These are phyloP conservation scores for Gastrolobium villosum DNA, from an alignment of 306 rosid species.

Conservation along the genomic window DNA sequence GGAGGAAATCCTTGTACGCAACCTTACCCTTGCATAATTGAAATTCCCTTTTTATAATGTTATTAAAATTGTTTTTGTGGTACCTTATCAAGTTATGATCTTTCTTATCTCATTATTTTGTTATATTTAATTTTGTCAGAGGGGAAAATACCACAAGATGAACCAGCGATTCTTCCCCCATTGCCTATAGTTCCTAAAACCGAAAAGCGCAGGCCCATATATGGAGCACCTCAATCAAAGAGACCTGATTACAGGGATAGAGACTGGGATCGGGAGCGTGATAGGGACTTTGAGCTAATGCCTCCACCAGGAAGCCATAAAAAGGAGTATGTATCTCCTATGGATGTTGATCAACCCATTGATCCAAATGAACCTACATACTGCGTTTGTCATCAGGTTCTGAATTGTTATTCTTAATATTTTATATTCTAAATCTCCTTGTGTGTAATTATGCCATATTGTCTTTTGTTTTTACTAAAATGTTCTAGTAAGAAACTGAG, in stretches of 20 bases:
- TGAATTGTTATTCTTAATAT: slow-evolving; percentile 37
- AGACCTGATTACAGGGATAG: slow-evolving; percentile 86
- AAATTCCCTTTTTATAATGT: not conserved
- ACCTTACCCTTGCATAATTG: too few relatives aligned
- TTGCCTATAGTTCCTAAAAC: slow-evolving; percentile 75
- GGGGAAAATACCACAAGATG: slow-evolving; percentile 87
- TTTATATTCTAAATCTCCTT: slow-evolving; percentile 34
- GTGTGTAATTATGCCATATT: slow-evolving; percentile 15
- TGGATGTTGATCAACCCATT: slow-evolving; percentile 92
- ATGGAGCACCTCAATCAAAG: slow-evolving; percentile 80
- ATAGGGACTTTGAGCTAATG: slow-evolving; percentile 96
- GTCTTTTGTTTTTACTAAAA: slow-evolving; percentile 44
- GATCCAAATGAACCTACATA: slow-evolving; percentile 98
- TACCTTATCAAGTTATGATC: slow-evolving; percentile 32
- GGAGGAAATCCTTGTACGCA: too few relatives aligned
- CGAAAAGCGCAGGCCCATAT: slow-evolving; percentile 74
- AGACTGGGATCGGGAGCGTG: slow-evolving; percentile 97
- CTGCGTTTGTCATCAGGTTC: slow-evolving; percentile 98
- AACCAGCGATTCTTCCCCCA: slow-evolving; percentile 92
- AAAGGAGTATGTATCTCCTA: slow-evolving; percentile 73
- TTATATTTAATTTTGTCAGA: slow-evolving; percentile 58
- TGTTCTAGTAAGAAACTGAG: slow-evolving; percentile 46
- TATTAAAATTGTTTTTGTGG: not conserved
- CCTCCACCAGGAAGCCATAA: slow-evolving; percentile 96
- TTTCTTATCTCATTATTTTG: slow-evolving; percentile 7